These are phyloP conservation scores for Begonia masoniana DNA, from an alignment of 306 rosid species.

Conservation along the genomic window DNA sequence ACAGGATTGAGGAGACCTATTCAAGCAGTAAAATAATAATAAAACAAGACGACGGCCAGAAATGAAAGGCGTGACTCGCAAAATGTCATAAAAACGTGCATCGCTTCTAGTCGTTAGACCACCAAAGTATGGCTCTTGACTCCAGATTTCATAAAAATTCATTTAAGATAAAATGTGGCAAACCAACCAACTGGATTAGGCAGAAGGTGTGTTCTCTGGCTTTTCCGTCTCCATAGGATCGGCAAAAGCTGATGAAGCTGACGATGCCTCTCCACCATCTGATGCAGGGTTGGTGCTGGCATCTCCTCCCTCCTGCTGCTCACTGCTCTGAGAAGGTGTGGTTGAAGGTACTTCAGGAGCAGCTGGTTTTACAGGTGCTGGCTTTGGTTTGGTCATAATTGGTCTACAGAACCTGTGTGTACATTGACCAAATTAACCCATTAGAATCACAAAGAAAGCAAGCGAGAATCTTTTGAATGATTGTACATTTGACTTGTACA, in stretches of 20 bases:
- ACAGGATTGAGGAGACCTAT: slow-evolving; percentile 28
- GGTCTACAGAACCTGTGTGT: slow-evolving; percentile 67
- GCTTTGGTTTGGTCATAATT: slow-evolving; percentile 72
- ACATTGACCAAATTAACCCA: too few species aligned
- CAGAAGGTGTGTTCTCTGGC: slow-evolving; percentile 37
- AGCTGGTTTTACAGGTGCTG: slow-evolving; percentile 52
- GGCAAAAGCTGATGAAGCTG: slow-evolving; percentile 28
- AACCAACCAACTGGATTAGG: slow-evolving; percentile 13
- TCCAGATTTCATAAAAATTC: slow-evolving; percentile 4
- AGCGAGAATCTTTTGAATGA: too few species aligned
- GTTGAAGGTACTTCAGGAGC: slow-evolving; percentile 43
- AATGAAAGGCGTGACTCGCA: too few species aligned
- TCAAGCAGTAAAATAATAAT: slow-evolving; percentile 7
- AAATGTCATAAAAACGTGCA: background rate
- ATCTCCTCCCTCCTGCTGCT: slow-evolving; percentile 34
- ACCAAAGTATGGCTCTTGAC: background rate
- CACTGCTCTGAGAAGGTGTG: slow-evolving; percentile 33
- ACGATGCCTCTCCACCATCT: slow-evolving; percentile 31
- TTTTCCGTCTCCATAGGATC: slow-evolving; percentile 83
- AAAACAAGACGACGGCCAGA: background rate
- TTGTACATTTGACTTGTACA: too few species aligned
- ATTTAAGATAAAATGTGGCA: slow-evolving; percentile 1
- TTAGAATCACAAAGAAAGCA: too few species aligned
- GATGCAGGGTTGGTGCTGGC: slow-evolving; percentile 18
- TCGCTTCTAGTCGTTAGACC: background rate